Base-by-base conservation (phyloP, 176 grass and related monocot species). In the Oryza rufipogon region DNA sequence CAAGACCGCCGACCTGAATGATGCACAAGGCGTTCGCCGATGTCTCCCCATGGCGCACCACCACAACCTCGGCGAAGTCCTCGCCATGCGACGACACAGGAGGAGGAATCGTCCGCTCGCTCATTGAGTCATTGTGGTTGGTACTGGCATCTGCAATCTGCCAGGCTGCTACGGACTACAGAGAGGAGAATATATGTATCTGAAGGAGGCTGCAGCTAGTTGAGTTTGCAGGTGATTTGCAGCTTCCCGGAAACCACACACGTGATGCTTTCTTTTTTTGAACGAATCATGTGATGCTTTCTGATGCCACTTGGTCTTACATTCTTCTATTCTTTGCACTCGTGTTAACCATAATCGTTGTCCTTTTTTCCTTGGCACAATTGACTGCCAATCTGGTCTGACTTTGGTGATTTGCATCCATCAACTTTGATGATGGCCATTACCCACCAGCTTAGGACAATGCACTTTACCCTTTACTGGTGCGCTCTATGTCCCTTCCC, bases 11-110 rank as follows among this genome's bases (percentile, higher is more conserved):
- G 9, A 93, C 94, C 91, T 97, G 92, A 42, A 97, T 42, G 78
- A 64, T 87, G 17, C 52, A 54, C 33, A 88, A 87, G 79, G 81
- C 83, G 71, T 94, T 97, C 70, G 34, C 34, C 34, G 34, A 36
- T 42, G 91, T 97, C 83, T 97, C 87, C 7, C 94, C 89, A 5
- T 97, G 94, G 5, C 94, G 39, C 39, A 41, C 39, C 39, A 41
- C 7, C 39, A 41, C 39, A 41, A 41, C 39, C 6, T 41, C 39
- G 39, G 39, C 39, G 39, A 41, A 41, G 39, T 41, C 39, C 39
- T 41, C 39, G 7, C 39, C 39, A 1, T 41, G 39, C 39, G 39
- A 41, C 39, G 39, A 41, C 0, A 1, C 39, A 41, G 39, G 39
- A 41, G 39, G 39, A 8, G 39, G 39, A 41, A 41, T 41, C 39